These are phyloP conservation scores for Lathyrus tuberosus DNA, from an alignment of 306 rosid genomes.

Conservation along the genomic window DNA sequence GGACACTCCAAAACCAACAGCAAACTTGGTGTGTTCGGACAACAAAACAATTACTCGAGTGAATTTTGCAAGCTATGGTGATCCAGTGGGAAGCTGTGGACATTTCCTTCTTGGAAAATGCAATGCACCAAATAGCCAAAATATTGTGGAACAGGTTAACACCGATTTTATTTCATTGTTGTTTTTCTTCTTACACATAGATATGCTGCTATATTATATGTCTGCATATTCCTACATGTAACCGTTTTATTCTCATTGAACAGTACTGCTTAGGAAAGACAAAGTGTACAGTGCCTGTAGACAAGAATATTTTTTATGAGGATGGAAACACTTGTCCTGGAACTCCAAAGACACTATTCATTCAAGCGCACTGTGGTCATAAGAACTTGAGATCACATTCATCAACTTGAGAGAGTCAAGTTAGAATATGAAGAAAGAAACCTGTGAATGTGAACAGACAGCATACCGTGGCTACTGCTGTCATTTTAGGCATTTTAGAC, in stretches of 20 bases:
- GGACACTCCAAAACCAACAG: conserved; percentile 27
- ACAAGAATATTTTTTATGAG: conserved; percentile 20
- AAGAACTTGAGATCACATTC: neutral
- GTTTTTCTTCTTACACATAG: neutral
- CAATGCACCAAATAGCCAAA: conserved; percentile 22
- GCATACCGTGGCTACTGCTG: neutral
- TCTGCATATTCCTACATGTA: neutral
- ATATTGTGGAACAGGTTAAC: conserved; percentile 30
- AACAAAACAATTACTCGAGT: conserved; percentile 8
- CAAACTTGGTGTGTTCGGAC: conserved; percentile 12
- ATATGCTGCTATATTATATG: neutral
- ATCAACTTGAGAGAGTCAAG: conserved; percentile 1
- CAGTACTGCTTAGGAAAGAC: conserved; percentile 35
- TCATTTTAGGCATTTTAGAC: neutral
- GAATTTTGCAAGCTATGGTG: conserved; percentile 29
- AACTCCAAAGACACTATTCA: conserved; percentile 29
- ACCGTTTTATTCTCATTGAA: neutral
- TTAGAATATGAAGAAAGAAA: conserved; percentile 5
- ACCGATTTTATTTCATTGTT: neutral
- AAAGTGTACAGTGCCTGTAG: conserved; percentile 20
- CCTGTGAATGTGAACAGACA: neutral
- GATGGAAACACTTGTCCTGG: conserved; percentile 13
- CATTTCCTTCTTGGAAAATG: conserved; percentile 28
- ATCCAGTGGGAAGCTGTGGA: conserved; percentile 21
- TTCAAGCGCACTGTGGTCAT: conserved; percentile 18